Evolutionary conservation across 1,139 yeast species (phyloP), one percentile per base, ranked within the genome.

Genomic region (Yamadazyma buinensis): DNA sequence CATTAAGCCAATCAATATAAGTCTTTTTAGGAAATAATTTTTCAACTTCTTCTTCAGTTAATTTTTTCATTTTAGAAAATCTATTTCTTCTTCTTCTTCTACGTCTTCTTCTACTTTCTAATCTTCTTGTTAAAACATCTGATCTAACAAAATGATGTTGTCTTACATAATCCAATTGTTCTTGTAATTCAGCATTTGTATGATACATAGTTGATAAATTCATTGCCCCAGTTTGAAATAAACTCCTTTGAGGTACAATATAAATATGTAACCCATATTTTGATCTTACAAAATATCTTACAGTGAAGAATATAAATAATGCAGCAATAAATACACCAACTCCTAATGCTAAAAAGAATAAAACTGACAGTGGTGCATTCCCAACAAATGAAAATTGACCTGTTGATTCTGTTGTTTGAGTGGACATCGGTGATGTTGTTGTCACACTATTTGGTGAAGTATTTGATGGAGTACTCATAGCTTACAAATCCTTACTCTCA

Each of bases 1-100:
- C 82, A 41, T 72, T 63, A 26, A 77, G 54, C 85, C 85, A 79
- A 41, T 76, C 73, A 34, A 66, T 57, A 53, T 82, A 84, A 2
- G 81, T 68, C 46, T 75, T 72, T 23, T 65, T 59, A 1, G 95
- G 95, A 53, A 84, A 84, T 34, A 80, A 59, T 30, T 67, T 69
- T 35, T 84, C 80, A 17, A 84, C 79, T 48, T 84, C 84, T 10
- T 66, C 74, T 27, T 67, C 67, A 0, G 85, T 67, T 38, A 82
- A 61, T 47, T 72, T 72, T 50, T 72, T 70, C 69, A 75, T 77
- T 43, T 67, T 66, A 21, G 65, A 54, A 39, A 57, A 69, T 26
- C 74, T 49, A 13, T 65, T 62, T 19, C 68, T 50, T 36, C 70
- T 49, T 40, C 72, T 54, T 38, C 73, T 47, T 30, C 67, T 43